Evolutionary conservation across 2,329 filamentous ascomycete species (phyloP).

Genomic region (Cladosporium sp.): DNA sequence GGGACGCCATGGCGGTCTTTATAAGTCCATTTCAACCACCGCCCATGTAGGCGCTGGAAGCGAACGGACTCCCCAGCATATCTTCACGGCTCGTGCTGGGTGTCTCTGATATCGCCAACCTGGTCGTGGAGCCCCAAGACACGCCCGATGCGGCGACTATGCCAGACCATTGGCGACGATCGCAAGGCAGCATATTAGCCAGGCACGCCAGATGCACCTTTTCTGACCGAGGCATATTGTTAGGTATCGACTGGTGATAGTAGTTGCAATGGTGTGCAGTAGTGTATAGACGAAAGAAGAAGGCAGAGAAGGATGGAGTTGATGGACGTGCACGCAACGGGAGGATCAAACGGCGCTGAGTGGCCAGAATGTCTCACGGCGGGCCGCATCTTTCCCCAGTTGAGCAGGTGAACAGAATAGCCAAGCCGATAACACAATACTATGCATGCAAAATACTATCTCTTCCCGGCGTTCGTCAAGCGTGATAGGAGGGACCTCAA

Average conservation of each 20-base stretch:
- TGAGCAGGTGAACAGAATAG: background rate
- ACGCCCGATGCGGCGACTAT: background rate
- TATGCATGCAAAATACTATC: background rate
- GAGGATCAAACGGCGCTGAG: background rate
- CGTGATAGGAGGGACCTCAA: background rate
- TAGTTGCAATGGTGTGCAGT: constrained; percentile 8
- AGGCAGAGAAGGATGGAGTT: background rate
- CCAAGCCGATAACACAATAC: background rate
- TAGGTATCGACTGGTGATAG: background rate
- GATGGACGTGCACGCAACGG: background rate
- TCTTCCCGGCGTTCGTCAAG: background rate
- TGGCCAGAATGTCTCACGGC: background rate
- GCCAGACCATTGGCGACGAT: constrained; percentile 7
- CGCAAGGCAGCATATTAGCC: constrained; percentile 7
- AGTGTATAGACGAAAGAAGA: constrained; percentile 11
- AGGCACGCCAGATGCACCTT: constrained; percentile 4
- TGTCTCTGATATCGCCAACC: constrained; percentile 12
- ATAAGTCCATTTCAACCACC: constrained; percentile 9
- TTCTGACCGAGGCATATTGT: background rate
- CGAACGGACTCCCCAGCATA: background rate
- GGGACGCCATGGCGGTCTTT: background rate
- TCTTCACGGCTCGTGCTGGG: constrained; percentile 8
- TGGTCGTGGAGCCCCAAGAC: constrained; percentile 4
- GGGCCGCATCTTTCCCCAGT: constrained; percentile 1
- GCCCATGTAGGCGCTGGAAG: constrained; percentile 1